phyloP scores from a whole-genome alignment of 176 grass and related monocot genomes.

The Poa annua region DNA sequence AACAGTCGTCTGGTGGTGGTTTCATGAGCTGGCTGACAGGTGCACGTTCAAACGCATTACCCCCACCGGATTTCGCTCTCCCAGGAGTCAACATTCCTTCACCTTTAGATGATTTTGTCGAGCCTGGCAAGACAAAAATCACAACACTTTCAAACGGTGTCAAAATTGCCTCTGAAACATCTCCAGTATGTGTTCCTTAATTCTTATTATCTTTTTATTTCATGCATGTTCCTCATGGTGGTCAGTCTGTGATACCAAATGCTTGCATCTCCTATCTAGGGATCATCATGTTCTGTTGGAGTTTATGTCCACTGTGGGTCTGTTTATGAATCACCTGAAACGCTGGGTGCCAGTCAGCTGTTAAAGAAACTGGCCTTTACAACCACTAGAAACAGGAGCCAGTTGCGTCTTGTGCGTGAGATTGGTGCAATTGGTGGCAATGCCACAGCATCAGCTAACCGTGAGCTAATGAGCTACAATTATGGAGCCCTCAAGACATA shows the following conservation, averaged over 20 bases:
- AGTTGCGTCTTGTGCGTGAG: conserved; percentile 85
- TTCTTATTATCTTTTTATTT: conserved; percentile 33
- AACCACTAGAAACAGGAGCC: conserved; percentile 82
- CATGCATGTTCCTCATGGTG: conserved; percentile 29
- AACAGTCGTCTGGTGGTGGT: conserved; percentile 73
- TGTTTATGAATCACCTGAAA: conserved; percentile 72
- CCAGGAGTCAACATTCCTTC: conserved; percentile 71
- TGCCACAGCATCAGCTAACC: conserved; percentile 69
- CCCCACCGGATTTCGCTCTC: conserved; percentile 76
- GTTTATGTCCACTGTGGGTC: conserved; percentile 82
- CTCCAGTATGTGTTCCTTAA: conserved; percentile 60
- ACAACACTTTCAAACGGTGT: conserved; percentile 82
- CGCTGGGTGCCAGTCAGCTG: conserved; percentile 70
- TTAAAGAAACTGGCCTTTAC: conserved; percentile 81
- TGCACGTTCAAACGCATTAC: conserved; percentile 63
- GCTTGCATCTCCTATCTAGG: conserved; percentile 48
- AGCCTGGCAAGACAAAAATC: conserved; percentile 71
- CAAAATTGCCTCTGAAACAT: conserved; percentile 84
- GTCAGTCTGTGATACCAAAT: conserved; percentile 29
- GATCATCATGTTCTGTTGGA: conserved; percentile 76
- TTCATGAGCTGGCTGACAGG: conserved; percentile 76
- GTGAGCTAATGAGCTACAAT: conserved; percentile 86
- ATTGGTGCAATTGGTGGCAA: conserved; percentile 81
- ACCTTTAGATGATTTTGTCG: conserved; percentile 66
- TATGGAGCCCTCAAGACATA: conserved; percentile 83